Evolutionary conservation across 1,284 basidiomycete species (phyloP).

Genomic region (Papiliotrema fonsecae): DNA sequence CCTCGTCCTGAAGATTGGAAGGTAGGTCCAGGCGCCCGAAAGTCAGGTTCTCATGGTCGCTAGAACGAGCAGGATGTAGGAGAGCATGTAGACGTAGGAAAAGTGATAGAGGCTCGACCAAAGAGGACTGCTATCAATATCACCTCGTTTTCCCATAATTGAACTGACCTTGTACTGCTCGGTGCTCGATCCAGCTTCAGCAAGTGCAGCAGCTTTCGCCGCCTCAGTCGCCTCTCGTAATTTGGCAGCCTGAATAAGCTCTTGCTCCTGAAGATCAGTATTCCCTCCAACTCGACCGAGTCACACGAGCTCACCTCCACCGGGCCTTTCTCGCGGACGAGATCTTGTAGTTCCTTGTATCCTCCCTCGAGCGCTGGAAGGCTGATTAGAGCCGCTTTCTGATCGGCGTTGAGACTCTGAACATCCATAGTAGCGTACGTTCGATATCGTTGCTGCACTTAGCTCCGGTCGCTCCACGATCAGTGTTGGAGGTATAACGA

Average conservation of each 20-base stretch:
- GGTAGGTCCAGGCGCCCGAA: constrained; percentile 48
- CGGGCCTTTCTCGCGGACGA: constrained; percentile 57
- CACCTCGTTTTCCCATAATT: neutral
- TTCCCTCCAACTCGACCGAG: neutral
- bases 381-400: constrained; percentile 63
- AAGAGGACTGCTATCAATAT: neutral
- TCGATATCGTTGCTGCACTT: constrained; percentile 62
- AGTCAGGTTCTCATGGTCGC: constrained; percentile 36
- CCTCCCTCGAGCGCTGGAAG: constrained; percentile 69
- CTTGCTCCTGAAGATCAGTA: constrained; percentile 13
- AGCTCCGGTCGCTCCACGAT: neutral
- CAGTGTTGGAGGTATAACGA: constrained; percentile 16
- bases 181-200: constrained; percentile 4
- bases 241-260: constrained; percentile 25
- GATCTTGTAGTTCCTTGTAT: constrained; percentile 71
- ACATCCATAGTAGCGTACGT: constrained; percentile 61
- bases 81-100: constrained; percentile 62
- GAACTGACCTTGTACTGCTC: constrained; percentile 14
- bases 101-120: constrained; percentile 52
- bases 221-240: constrained; percentile 24
- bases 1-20: constrained; percentile 36
- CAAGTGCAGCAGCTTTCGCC: constrained; percentile 9
- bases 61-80: constrained; percentile 48
- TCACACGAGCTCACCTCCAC: constrained; percentile 59
- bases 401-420: constrained; percentile 76